Conservation (phyloP, 2,329 filamentous ascomycete genomes). For the Thelonectria rubi region DNA sequence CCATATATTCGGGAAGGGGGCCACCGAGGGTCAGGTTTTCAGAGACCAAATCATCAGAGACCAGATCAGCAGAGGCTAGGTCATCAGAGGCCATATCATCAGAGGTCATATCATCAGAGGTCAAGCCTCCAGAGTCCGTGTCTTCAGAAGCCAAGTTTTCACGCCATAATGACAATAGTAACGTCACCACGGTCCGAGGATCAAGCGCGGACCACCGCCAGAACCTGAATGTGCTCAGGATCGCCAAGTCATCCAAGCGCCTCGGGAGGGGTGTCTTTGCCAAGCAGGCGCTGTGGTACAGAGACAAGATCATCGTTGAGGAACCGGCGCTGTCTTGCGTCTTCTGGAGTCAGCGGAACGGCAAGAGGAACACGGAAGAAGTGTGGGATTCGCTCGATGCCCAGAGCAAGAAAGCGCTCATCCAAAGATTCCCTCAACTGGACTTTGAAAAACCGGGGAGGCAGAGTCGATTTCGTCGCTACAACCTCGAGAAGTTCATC, state of each 20-base stretch:
- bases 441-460: no score
- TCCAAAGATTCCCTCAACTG: conserved; percentile 25
- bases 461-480: conserved; percentile 8
- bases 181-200: no score
- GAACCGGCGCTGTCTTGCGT: conserved; percentile 30
- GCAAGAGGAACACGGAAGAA: conserved; percentile 4
- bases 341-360: conserved; percentile 17
- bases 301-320: conserved; percentile 33
- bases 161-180: no score
- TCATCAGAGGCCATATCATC: no score
- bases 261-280: conserved; percentile 37
- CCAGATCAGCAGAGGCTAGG: no score
- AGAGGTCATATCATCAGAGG: no score
- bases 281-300: conserved; percentile 2
- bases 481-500: conserved; percentile 35
- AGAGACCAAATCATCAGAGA: no score
- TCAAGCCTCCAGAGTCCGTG: no score
- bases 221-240: conserved; percentile 10
- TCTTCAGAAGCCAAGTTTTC: no score
- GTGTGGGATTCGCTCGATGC: conserved; percentile 30
- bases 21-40: no score
- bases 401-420: conserved; percentile 5
- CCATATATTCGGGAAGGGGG: no score
- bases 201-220: no score
- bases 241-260: conserved; percentile 15